Base-by-base conservation (phyloP, 1,284 basidiomycete species). In the Sanguinoderma infundibulare region DNA sequence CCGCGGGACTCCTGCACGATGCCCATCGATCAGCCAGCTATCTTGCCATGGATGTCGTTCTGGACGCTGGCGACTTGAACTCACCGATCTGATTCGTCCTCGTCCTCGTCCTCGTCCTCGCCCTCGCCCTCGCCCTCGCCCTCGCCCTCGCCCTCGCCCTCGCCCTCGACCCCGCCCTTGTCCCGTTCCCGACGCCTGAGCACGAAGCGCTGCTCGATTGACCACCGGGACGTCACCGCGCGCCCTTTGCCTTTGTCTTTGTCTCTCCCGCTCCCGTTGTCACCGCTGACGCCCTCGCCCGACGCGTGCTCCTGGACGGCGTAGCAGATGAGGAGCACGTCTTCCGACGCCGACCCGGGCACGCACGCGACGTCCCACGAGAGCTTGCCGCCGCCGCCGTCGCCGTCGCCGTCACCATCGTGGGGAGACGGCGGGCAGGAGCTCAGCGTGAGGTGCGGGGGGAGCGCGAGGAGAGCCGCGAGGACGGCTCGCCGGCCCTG, bases 111-210 rank as follows among this genome's bases (percentile, higher is more conserved):
- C 58, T 30, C 61, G 4, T 15, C 46, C 5, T n/a, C 20, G 30
- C 22, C 30, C 12, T 30, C 61, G 4, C 12, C 46, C 5, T n/a
- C 20, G 30, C 22, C 30, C 12, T 39, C 49, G 9, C n/a, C 46
- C 28, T 32, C 46, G 32, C 24, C 34, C 1, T 35, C 49, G 3
- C 2, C 47, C 58, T 30, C 61, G 4, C 12, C 46, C 5, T n/a
- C 20, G 30, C 22, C 30, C 12, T n/a, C 17, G 8, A 12, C 38
- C 5, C 17, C 10, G 38, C 5, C 60, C 34, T 60, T 69, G 57
- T 80, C 75, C 55, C 68, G 56, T n/a, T 72, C 73, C 39, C 72
- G 72, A 57, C 70, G 70, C 42, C 73, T 66, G 5, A 81, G 69
- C 5, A 73, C 61, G 60, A 81, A 82, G n/a, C 72, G 68, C 67